These are phyloP conservation scores for Didymella pinodella DNA, from an alignment of 2,329 filamentous ascomycete genomes.

Conservation along the genomic window DNA sequence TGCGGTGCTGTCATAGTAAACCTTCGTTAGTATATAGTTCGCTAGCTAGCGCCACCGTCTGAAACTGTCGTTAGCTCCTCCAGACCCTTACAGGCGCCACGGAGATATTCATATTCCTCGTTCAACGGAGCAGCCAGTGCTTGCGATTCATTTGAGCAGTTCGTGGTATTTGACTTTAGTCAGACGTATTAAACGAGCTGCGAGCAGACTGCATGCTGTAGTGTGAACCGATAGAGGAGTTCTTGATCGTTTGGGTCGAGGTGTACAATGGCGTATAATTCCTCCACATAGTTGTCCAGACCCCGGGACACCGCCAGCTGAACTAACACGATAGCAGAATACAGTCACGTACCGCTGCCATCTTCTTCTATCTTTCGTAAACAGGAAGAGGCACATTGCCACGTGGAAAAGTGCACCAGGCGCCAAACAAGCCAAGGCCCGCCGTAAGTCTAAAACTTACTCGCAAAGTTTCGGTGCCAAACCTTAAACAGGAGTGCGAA, in stretches of 20 bases:
- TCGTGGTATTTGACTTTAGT: neutral
- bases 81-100: conserved; percentile 3
- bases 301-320: neutral
- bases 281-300: neutral
- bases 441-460: conserved; percentile 10
- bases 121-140: neutral
- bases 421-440: conserved; percentile 5
- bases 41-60: conserved; percentile 12
- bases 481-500: neutral
- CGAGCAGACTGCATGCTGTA: neutral
- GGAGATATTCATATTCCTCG: neutral
- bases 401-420: conserved; percentile 2
- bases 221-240: too few species aligned
- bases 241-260: neutral
- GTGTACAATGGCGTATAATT: neutral
- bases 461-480: conserved; percentile 6
- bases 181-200: neutral
- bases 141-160: conserved; percentile 4
- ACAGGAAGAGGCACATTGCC: neutral
- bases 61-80: conserved; percentile 3
- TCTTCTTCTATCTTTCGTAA: neutral
- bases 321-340: neutral
- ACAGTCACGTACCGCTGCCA: neutral
- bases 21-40: conserved; percentile 6
- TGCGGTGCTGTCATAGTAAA: conserved; percentile 15